Conservation (phyloP, 2,329 filamentous ascomycete species). For the Fusarium sp. region DNA sequence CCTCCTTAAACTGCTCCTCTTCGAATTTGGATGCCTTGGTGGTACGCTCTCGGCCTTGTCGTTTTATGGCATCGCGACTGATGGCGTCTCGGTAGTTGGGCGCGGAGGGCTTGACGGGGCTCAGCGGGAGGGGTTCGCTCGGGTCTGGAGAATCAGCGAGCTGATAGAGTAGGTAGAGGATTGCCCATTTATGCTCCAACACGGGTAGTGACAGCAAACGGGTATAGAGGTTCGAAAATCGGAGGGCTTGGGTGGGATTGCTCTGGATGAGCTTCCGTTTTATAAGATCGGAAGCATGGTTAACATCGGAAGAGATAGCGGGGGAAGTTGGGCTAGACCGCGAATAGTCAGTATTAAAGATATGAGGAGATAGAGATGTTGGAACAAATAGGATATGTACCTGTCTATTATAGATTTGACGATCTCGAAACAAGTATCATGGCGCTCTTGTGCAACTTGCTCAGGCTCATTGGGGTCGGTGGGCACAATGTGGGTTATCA, state of each 20-base stretch:
- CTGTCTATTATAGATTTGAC: conserved; percentile 67
- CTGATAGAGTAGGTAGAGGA: conserved; percentile 90
- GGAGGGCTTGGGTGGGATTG: conserved; percentile 82
- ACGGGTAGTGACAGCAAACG: conserved; percentile 91
- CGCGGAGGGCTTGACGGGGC: conserved; percentile 58
- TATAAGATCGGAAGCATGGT: conserved; percentile 94
- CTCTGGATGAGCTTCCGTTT: conserved; percentile 87
- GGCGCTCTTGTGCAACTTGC: conserved; percentile 76
- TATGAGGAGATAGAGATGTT: not conserved
- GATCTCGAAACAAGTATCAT: conserved; percentile 72
- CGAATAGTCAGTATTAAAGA: conserved; percentile 13
- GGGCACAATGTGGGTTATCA: conserved; percentile 82
- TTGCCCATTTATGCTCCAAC: conserved; percentile 95
- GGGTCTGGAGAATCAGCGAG: conserved; percentile 79
- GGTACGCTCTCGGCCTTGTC: conserved; percentile 57
- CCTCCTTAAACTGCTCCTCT: conserved; percentile 66
- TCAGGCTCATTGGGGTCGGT: conserved; percentile 76
- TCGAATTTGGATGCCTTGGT: conserved; percentile 59
- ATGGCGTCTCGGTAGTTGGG: conserved; percentile 58
- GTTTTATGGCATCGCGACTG: conserved; percentile 55
- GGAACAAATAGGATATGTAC: conserved; percentile 51
- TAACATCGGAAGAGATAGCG: conserved; percentile 78
- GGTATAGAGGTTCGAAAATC: conserved; percentile 92
- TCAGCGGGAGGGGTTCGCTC: conserved; percentile 65
- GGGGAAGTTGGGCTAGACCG: conserved; percentile 63